phyloP scores from a whole-genome alignment of 2,329 filamentous ascomycete species.

The Colletotrichum karsti region DNA sequence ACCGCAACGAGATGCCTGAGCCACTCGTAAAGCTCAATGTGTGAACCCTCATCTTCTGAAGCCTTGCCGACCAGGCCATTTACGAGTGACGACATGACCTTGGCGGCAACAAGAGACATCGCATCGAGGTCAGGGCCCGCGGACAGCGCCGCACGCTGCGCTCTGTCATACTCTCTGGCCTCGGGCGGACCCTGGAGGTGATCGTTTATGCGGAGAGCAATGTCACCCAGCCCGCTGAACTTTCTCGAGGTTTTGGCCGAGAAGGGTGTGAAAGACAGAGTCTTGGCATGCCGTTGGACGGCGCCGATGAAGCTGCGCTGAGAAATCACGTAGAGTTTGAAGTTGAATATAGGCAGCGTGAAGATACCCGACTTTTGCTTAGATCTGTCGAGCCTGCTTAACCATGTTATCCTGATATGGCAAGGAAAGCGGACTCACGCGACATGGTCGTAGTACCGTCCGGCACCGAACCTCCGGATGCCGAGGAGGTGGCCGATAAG shows the following conservation, averaged over 20 bases:
- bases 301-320: background rate
- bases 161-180: conserved; percentile 5
- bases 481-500: conserved; percentile 16
- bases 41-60: background rate
- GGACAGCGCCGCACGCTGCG: background rate
- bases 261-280: conserved; percentile 2
- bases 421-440: background rate
- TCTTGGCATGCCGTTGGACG: conserved; percentile 6
- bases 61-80: background rate
- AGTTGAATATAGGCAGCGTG: background rate
- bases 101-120: background rate
- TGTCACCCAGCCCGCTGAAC: background rate
- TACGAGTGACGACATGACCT: background rate
- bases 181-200: background rate
- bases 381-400: background rate
- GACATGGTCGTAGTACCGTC: background rate
- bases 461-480: background rate
- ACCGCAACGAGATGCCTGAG: background rate
- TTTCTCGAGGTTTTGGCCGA: background rate
- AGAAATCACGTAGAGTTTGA: conserved; percentile 2
- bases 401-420: background rate
- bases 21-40: conserved; percentile 7
- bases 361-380: background rate
- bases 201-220: background rate
- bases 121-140: conserved; percentile 1